These are phyloP conservation scores for Aspergillus diversus DNA, from an alignment of 495 filamentous ascomycete genomes.

Conservation along the genomic window DNA sequence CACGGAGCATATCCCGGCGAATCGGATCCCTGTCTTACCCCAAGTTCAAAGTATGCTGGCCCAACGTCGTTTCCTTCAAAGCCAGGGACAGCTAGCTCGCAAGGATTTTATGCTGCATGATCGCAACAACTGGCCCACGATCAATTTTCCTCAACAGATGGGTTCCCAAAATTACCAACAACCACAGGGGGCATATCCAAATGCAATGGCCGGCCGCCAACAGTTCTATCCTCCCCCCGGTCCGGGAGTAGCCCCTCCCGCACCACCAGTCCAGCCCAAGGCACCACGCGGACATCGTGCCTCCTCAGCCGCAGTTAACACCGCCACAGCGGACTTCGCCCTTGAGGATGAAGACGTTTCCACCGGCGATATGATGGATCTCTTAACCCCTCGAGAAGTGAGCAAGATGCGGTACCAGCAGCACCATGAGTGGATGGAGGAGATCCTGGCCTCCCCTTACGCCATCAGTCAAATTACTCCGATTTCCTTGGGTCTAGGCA, in stretches of 20 bases:
- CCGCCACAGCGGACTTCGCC: slow-evolving; percentile 53
- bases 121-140: slow-evolving; percentile 82
- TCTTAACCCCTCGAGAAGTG: slow-evolving; percentile 84
- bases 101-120: slow-evolving; percentile 96
- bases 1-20: slow-evolving; percentile 67
- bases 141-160: slow-evolving; percentile 65
- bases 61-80: slow-evolving; percentile 70
- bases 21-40: slow-evolving; percentile 60
- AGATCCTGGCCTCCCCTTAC: slow-evolving; percentile 89
- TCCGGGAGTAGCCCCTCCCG: slow-evolving; percentile 31
- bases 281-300: slow-evolving; percentile 45
- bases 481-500: slow-evolving; percentile 81
- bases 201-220: slow-evolving; percentile 38
- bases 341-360: slow-evolving; percentile 88
- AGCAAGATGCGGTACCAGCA: slow-evolving; percentile 83
- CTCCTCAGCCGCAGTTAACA: slow-evolving; percentile 38
- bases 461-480: slow-evolving; percentile 81
- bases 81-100: slow-evolving; percentile 76
- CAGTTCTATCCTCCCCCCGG: slow-evolving; percentile 45
- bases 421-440: slow-evolving; percentile 99
- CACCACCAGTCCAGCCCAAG: slow-evolving; percentile 35
- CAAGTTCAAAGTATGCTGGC: slow-evolving; percentile 63
- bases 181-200: slow-evolving; percentile 35
- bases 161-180: slow-evolving; percentile 43
- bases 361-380: slow-evolving; percentile 83